A percentile compares a stretch with the other conserved stretches of the same genome.
Conservation (phyloP, 2,329 filamentous ascomycete species). For the Simplicillium sp. region DNA sequence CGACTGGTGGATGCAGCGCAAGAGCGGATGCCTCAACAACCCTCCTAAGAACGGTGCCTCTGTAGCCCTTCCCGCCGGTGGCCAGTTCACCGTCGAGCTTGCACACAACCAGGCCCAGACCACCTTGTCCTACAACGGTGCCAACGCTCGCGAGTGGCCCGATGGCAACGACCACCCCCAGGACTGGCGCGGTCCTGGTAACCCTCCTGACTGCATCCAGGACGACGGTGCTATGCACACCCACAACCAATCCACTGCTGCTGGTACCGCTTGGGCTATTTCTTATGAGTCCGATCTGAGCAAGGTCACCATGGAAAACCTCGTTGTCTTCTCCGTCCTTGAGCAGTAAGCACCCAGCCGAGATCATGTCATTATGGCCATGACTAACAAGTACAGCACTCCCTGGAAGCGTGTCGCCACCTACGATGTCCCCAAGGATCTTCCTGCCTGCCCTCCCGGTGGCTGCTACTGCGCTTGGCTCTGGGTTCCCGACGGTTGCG, state of each 20-base stretch:
- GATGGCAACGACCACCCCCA: constrained; percentile 35
- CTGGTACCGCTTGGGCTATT: constrained; percentile 40
- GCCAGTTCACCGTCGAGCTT: constrained; percentile 36
- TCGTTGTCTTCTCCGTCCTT: constrained; percentile 39
- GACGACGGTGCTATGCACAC: constrained; percentile 37
- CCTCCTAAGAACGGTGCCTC: constrained; percentile 19
- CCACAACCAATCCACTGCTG: constrained; percentile 29
- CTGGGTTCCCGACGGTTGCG: constrained; percentile 13
- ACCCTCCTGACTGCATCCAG: constrained; percentile 15
- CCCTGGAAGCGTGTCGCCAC: constrained; percentile 12
- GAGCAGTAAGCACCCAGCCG: constrained; percentile 22
- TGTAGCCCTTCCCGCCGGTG: constrained; percentile 37
- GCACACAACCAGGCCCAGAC: constrained; percentile 40
- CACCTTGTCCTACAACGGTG: constrained; percentile 32
- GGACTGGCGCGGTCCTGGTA: constrained; percentile 29
- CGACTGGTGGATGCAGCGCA: constrained; percentile 42
- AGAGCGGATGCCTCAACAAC: constrained; percentile 33
- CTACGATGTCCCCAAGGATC: constrained; percentile 12
- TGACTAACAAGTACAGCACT: constrained; percentile 5
- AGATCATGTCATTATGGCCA: background rate
- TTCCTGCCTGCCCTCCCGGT: constrained; percentile 11
- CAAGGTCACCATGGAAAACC: constrained; percentile 37
- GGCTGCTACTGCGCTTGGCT: constrained; percentile 17
- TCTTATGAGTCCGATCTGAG: constrained; percentile 36
- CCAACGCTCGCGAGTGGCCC: constrained; percentile 29